Conservation (phyloP, 192 early-diverging fungal species). For the Backusella liffmaniae region DNA sequence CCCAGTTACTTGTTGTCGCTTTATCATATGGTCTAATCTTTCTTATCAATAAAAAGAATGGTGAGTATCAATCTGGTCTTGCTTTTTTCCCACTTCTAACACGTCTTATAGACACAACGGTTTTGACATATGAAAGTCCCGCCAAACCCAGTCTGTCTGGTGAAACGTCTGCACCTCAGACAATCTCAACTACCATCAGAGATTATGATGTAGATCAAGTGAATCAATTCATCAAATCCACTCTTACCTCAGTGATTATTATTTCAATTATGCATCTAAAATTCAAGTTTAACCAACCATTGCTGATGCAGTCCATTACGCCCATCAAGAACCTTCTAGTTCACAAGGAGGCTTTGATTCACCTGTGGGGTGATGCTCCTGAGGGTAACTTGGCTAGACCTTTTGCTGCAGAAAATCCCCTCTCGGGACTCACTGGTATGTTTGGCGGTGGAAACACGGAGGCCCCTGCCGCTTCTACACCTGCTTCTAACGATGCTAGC, state of each 20-base stretch:
- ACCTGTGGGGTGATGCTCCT: slow-evolving; percentile 76
- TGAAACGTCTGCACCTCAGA: slow-evolving; percentile 16
- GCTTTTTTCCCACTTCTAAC: slow-evolving; percentile 7
- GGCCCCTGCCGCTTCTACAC: slow-evolving; percentile 7
- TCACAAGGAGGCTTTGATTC: slow-evolving; percentile 78
- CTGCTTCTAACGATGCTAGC: background rate
- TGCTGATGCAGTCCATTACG: slow-evolving; percentile 84
- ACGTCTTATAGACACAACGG: slow-evolving; percentile 66
- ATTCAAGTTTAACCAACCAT: slow-evolving; percentile 85
- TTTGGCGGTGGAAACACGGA: slow-evolving; percentile 32
- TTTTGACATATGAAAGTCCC: slow-evolving; percentile 74
- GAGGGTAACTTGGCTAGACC: slow-evolving; percentile 80
- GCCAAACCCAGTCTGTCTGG: slow-evolving; percentile 52
- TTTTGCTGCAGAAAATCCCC: slow-evolving; percentile 77
- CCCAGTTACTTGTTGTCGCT: slow-evolving; percentile 56
- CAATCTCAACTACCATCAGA: slow-evolving; percentile 41
- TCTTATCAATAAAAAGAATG: slow-evolving; percentile 69
- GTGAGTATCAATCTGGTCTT: slow-evolving; percentile 28
- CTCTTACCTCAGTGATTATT: slow-evolving; percentile 65
- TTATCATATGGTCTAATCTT: slow-evolving; percentile 40
- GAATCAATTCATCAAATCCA: slow-evolving; percentile 68
- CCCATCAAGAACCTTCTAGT: slow-evolving; percentile 70
- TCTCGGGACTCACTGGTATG: slow-evolving; percentile 46
- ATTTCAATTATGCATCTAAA: slow-evolving; percentile 86
- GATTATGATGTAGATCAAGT: slow-evolving; percentile 81